Conservation (phyloP, 805 yeast species). For the Tetrapisispora phaffii region DNA sequence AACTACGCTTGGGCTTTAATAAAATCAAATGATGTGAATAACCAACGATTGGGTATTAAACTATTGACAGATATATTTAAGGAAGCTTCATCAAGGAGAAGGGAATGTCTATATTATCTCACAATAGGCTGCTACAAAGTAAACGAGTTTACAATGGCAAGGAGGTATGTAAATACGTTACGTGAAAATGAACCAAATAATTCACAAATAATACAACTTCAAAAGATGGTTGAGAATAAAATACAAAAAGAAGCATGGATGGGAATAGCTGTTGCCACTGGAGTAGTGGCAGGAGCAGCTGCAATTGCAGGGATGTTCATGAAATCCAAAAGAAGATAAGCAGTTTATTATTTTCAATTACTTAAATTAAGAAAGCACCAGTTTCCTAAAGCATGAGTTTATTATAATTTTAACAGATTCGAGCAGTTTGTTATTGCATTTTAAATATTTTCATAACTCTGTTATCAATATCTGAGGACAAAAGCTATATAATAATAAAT, state of each 20-base stretch:
- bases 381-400: neutral
- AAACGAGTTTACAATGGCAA: slow-evolving; percentile 78
- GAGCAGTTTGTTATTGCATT: neutral
- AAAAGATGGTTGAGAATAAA: slow-evolving; percentile 70
- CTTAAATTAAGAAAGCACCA: neutral
- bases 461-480: neutral
- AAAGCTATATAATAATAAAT: neutral
- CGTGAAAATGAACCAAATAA: slow-evolving; percentile 77
- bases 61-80: slow-evolving; percentile 60
- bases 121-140: slow-evolving; percentile 80
- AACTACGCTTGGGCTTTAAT: slow-evolving; percentile 95
- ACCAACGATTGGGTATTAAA: slow-evolving; percentile 72
- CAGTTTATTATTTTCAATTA: neutral
- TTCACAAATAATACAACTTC: slow-evolving; percentile 61
- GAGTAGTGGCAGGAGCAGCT: slow-evolving; percentile 76
- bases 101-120: slow-evolving; percentile 83
- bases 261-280: slow-evolving; percentile 82
- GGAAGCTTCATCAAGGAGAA: slow-evolving; percentile 69
- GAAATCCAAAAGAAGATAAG: slow-evolving; percentile 1
- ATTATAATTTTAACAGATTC: neutral
- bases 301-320: slow-evolving; percentile 21
- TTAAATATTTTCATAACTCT: neutral
- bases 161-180: slow-evolving; percentile 73
- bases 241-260: slow-evolving; percentile 80
- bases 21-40: slow-evolving; percentile 50